Conservation (phyloP, 2,329 filamentous ascomycete genomes). For the Ciborinia camelliae region DNA sequence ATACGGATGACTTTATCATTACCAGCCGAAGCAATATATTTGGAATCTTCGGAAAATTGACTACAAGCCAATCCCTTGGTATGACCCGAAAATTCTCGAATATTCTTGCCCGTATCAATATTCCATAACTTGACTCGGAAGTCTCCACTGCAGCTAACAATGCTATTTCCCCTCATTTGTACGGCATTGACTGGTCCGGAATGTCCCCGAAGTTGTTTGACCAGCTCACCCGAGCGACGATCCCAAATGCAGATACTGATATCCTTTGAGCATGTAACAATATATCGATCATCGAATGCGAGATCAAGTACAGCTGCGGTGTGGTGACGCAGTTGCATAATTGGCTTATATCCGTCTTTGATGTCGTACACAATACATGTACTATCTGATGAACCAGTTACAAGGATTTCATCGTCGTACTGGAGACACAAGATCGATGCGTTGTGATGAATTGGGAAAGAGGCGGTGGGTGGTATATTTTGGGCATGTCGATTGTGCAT, state of each 20-base stretch:
- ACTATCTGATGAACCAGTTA: conserved; percentile 90
- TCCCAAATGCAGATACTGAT: conserved; percentile 93
- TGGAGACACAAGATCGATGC: conserved; percentile 93
- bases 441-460: conserved; percentile 69
- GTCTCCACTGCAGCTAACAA: conserved; percentile 92
- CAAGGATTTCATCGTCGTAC: conserved; percentile 88
- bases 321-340: conserved; percentile 75
- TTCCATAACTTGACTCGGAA: conserved; percentile 95
- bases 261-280: conserved; percentile 97
- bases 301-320: conserved; percentile 88
- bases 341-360: conserved; percentile 71
- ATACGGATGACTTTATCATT: conserved; percentile 96
- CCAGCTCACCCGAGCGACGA: conserved; percentile 68
- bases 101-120: conserved; percentile 78
- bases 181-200: conserved; percentile 93
- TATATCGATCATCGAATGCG: conserved; percentile 86
- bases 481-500: conserved; percentile 38
- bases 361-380: conserved; percentile 91
- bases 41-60: conserved; percentile 93
- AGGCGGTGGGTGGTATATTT: conserved; percentile 53
- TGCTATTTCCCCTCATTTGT: conserved; percentile 86
- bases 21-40: conserved; percentile 86
- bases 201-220: conserved; percentile 81
- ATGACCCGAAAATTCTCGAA: conserved; percentile 86
- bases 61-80: conserved; percentile 93